Base-by-base conservation (phyloP, 441 rosid genomes). In the Mallotus repandus region DNA sequence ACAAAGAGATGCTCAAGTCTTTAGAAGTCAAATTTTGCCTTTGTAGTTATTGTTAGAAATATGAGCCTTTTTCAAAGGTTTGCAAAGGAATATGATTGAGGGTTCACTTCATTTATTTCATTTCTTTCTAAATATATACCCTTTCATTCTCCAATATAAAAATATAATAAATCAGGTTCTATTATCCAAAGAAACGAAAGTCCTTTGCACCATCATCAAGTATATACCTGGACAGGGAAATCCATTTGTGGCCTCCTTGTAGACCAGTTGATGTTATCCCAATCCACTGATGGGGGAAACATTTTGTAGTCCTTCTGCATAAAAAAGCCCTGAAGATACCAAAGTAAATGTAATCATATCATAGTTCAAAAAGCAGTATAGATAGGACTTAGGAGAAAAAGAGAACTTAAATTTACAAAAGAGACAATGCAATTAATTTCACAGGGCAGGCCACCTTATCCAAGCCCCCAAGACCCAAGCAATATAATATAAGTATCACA, bases 251-350 rank as follows among this genome's bases (percentile, higher is more conserved):
- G 97, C 84, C 85, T 88, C 85, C 99, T 91, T 35, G 96, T 80
- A 69, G 88, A 80, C 99, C 99, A 94, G 78, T 86, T 15, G 68
- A 92, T 92, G 77, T 93, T 96, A 80, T 94, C 93, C 98, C 98
- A 94, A 78, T 96, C 74, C 65, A 94, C 99, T 35, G 90, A 79
- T 61, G 99, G 99, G 22, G 98, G 96, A 82, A 96, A 96, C 98
- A 92, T 94, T 77, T 94, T 96, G 88, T 94, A 96, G 82, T 93
- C 98, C 82, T 84, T 93, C 84, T 92, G 98, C 99, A 96, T 91
- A 84, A 91, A 96, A 86, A 96, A 94, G 16, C 99, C 98, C 99
- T 96, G 78, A 77, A 75, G 55, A 62, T 15, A 68, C 63, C 54
- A 72, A 78, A 22, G 4, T 19, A 35, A 63, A 77, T 38, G 41